Evolutionary conservation across 2,329 filamentous ascomycete genomes (phyloP), one percentile per base, ranked within the genome.

Genomic region (Reticulascus tulasneorum): DNA sequence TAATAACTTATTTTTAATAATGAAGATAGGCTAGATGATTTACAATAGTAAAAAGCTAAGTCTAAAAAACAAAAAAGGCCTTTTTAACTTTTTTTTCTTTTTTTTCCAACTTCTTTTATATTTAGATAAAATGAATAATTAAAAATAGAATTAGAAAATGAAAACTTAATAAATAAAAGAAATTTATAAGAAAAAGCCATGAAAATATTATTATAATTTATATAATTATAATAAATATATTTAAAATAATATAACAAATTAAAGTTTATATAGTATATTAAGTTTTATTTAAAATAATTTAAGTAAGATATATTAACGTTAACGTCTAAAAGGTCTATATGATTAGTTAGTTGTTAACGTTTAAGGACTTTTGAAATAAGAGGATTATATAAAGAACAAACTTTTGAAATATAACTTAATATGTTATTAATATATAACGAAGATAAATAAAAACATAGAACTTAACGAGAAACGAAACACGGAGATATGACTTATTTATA

Each of bases 221-320:
- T n/a, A n/a, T 3, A 29, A 29, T 15, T n/a, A 21, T 4, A n/a
- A 30, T 10, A 31, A 21, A 4, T 7, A 30, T 15, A 22, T 11
- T 28, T 28, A 17, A 16, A 32, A 23, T 17, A 27, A 13, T 28
- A 32, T 28, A 26, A 19, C 30, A 22, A 28, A 22, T 34, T 27
- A 27, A 27, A 25, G 21, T 13, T 23, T 30, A 13, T 18, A 26
- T 16, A 20, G 20, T 35, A 27, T 23, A 32, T 27, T 13, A 31
- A 16, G 29, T 39, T 16, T 31, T 32, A 25, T 27, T 17, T 34
- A 12, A 34, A 37, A 18, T 22, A 28, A 21, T 26, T 24, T 31
- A 33, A 11, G 22, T 29, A 25, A 37, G 23, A 23, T 26, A 23
- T 29, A 9, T 4, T 15, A 7, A 17, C 20, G 17, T 15, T 15